These are phyloP conservation scores for Cytospora piceicola DNA, from an alignment of 2,329 filamentous ascomycete species.

Conservation along the genomic window DNA sequence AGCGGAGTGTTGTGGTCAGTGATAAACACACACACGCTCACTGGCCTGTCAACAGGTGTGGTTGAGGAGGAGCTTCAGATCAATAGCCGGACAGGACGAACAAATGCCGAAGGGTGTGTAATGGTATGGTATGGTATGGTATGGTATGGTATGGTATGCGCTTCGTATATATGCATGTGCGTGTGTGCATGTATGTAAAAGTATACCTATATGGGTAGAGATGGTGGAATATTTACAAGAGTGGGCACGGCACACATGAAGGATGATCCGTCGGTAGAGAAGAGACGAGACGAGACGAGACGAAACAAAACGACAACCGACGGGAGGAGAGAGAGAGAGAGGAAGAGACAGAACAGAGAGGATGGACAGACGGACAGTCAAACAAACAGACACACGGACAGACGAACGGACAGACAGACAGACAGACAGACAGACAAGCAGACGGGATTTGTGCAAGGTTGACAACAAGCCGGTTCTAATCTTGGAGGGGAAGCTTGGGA, in stretches of 20 bases:
- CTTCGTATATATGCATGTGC: background rate
- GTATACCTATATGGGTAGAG: background rate
- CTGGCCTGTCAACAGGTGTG: background rate
- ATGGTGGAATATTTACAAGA: background rate
- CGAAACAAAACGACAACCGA: background rate
- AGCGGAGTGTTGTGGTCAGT: background rate
- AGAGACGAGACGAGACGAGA: too few species aligned
- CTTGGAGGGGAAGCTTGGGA: constrained; percentile 6
- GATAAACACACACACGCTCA: background rate
- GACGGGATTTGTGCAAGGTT: constrained; percentile 9
- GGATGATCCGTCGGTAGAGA: too few species aligned
- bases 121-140: constrained; percentile 10
- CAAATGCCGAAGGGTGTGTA: background rate
- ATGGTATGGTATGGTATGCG: constrained; percentile 8
- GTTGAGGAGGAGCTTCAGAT: background rate
- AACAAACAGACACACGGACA: too few species aligned
- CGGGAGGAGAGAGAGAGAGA: too few species aligned
- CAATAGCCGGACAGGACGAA: background rate
- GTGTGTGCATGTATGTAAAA: constrained; percentile 2
- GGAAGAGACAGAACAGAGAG: too few species aligned
- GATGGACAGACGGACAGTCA: too few species aligned
- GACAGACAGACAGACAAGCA: background rate
- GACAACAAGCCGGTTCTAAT: constrained; percentile 24
- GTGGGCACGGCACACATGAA: background rate
- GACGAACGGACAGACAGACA: background rate